Base-by-base conservation (phyloP, 768 basidiomycete genomes). In the Cytidiella melzeri region DNA sequence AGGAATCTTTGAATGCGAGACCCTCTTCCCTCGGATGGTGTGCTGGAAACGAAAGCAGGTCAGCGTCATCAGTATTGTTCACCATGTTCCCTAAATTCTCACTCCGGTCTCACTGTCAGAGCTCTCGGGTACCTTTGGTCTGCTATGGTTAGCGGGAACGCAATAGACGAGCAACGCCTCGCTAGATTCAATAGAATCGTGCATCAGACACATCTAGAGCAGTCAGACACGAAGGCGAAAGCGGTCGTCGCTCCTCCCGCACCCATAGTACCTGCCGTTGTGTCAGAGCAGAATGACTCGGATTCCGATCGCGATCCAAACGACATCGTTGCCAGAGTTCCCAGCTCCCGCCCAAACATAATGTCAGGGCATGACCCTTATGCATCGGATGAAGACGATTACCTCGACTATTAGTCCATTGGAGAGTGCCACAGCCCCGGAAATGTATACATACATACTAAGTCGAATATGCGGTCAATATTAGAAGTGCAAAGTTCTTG, bases 31-130 rank as follows among this genome's bases (percentile, higher is more conserved):
- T 45, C 5, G 49, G 44, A 18, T 59, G 55, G 56, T 63, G 60
- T 36, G 62, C 60, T 13, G 62, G 62, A 4, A 60, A 49, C 39
- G 62, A 63, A 46, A 61, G 60, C 57, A 55, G 58, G 62, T 58
- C 36, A 10, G 56, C 37, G 3, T 3, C 1, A 10, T 5, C n/a
- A 11, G n/a, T 41, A n/a, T n/a, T n/a, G n/a, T n/a, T n/a, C n/a
- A n/a, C n/a, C n/a, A n/a, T n/a, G n/a, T n/a, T n/a, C n/a, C n/a
- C n/a, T n/a, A n/a, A n/a, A n/a, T n/a, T n/a, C n/a, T n/a, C n/a
- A n/a, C n/a, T n/a, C n/a, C n/a, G n/a, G n/a, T n/a, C n/a, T n/a
- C n/a, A n/a, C n/a, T n/a, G n/a, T n/a, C n/a, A 61, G 60, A 37
- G 36, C 61, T 3, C 19, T 63, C 2, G 60, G 58, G 2, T 44